Percentiles rank a stretch among this genome's conserved stretches.
phyloP scores from a whole-genome alignment of 164 flowering plant species.

The Warburgia ugandensis region DNA sequence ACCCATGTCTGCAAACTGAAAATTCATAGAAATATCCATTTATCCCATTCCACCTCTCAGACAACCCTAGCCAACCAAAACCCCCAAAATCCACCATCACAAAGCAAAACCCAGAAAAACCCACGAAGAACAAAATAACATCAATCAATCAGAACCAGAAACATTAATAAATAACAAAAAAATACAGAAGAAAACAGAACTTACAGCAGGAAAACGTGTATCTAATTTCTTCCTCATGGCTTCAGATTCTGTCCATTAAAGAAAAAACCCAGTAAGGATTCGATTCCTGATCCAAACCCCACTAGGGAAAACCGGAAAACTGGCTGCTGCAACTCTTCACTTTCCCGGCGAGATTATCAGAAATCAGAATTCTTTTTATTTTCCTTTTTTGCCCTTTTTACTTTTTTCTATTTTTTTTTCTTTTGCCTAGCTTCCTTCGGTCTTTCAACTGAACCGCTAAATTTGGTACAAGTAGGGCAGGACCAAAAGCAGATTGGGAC shows the following conservation, averaged over 20 bases:
- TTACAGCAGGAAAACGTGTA: conserved; percentile 7
- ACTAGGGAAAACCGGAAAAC: no score
- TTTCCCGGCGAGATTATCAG: no score
- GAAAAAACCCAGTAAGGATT: no score
- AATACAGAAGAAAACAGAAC: not conserved
- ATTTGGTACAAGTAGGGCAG: no score
- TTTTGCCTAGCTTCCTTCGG: no score
- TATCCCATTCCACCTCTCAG: not conserved
- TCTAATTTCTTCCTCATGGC: conserved; percentile 7
- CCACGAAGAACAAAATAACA: not conserved
- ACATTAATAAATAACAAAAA: not conserved
- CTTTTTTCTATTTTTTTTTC: no score
- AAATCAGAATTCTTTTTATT: no score
- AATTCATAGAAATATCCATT: not conserved
- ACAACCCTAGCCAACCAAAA: not conserved
- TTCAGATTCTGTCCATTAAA: conserved; percentile 1
- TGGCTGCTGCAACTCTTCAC: no score
- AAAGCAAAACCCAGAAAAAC: not conserved
- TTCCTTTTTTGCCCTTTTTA: no score
- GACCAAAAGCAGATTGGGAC: no score
- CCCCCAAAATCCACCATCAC: not conserved
- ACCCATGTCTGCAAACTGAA: not conserved
- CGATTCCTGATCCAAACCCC: no score
- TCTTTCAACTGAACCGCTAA: no score
- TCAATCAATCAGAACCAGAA: not conserved